phyloP scores from a whole-genome alignment of 1,284 basidiomycete species.

The Inonotus obliquus region DNA sequence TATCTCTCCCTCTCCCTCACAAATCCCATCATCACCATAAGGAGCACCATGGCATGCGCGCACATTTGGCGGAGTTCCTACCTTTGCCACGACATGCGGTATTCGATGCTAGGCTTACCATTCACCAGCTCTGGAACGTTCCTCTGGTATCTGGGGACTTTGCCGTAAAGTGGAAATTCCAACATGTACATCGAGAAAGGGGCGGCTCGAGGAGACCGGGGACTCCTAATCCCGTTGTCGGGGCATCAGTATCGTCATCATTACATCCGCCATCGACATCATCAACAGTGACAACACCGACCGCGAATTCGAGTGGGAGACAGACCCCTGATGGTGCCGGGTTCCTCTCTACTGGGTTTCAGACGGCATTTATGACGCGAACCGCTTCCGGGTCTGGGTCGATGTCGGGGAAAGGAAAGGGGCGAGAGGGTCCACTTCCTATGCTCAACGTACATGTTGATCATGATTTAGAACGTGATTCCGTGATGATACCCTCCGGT shows the following conservation, averaged over 20 bases:
- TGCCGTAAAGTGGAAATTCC: constrained; percentile 71
- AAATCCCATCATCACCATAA: background rate
- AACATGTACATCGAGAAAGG: constrained; percentile 41
- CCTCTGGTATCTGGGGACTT: constrained; percentile 76
- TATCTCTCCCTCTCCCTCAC: background rate
- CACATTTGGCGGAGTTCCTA: constrained; percentile 48
- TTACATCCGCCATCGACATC: constrained; percentile 1
- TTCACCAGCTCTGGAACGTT: constrained; percentile 73
- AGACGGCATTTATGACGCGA: background rate
- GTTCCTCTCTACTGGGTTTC: background rate
- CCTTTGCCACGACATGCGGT: constrained; percentile 56
- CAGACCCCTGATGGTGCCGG: background rate
- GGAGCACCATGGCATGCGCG: constrained; percentile 31
- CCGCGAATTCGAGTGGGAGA: constrained; percentile 25
- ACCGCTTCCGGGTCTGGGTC: background rate
- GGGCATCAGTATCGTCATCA: background rate
- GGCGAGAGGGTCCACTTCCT: constrained; percentile 22
- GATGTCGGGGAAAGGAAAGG: constrained; percentile 29
- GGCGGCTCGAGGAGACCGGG: constrained; percentile 22
- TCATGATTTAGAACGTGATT: background rate
- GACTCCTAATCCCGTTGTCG: constrained; percentile 29
- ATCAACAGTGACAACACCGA: constrained; percentile 25
- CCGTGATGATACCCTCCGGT: constrained; percentile 3
- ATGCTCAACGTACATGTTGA: constrained; percentile 9
- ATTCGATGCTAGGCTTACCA: constrained; percentile 59